Conservation (phyloP, 345 rosid species). For the Populus nigra region DNA sequence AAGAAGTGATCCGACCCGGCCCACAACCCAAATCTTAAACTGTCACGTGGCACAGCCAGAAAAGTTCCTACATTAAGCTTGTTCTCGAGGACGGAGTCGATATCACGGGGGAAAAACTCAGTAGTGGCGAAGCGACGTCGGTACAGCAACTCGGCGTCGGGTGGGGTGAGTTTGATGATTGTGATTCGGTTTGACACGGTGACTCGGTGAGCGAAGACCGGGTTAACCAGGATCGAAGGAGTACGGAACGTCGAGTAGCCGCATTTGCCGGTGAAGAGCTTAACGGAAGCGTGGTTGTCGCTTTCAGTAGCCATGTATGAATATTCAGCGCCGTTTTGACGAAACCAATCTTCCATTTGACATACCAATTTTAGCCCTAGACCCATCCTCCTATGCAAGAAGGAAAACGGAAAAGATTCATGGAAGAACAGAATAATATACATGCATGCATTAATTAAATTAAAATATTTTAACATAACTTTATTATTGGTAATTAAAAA, state of each 20-base stretch:
- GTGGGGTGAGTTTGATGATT: conserved; percentile 44
- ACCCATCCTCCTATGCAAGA: conserved; percentile 73
- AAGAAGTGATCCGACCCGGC: conserved; percentile 57
- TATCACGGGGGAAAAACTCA: conserved; percentile 94
- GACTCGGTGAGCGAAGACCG: conserved; percentile 78
- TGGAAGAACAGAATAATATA: neutral
- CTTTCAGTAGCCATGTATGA: conserved; percentile 90
- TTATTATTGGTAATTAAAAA: neutral
- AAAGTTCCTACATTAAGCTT: conserved; percentile 72
- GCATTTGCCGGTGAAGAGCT: conserved; percentile 81
- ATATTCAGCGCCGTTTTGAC: conserved; percentile 73
- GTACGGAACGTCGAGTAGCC: conserved; percentile 93
- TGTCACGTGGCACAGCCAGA: conserved; percentile 69
- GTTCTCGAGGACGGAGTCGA: conserved; percentile 77
- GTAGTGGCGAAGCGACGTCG: conserved; percentile 72
- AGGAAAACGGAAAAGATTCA: neutral
- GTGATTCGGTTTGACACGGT: conserved; percentile 44
- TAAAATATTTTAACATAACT: neutral
- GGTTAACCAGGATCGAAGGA: conserved; percentile 80
- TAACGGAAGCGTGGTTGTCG: conserved; percentile 85
- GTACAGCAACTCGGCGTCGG: conserved; percentile 73
- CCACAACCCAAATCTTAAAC: conserved; percentile 37
- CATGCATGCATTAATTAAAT: neutral
- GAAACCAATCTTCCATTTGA: conserved; percentile 78
- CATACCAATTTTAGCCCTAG: conserved; percentile 67